Evolutionary conservation across 208 protist species (phyloP), one percentile per base, ranked within the genome.

Genomic region (Trypanosoma conorhini): DNA sequence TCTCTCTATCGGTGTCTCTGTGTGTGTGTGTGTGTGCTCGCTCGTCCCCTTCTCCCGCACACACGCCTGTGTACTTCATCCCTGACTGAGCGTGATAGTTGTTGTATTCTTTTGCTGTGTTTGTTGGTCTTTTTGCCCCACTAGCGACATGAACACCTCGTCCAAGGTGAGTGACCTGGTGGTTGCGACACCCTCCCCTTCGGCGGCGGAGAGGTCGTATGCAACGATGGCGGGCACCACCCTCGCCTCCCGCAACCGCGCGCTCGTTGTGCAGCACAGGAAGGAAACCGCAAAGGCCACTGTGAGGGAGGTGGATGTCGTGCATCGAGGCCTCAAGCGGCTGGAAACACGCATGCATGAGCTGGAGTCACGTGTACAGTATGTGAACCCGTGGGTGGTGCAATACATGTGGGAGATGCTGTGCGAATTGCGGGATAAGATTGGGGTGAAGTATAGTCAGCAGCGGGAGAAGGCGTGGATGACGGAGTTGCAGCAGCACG

Each of bases 361-460:
- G 51, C 50, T 78, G 44, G 73, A 78, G 46, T 78, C 73, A 3
- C 59, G 73, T 40, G 73, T 78, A 5, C 73, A 78, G 66, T 71
- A 78, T 26, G 73, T 78, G 17, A 78, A 78, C 56, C 73, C 73
- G 22, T 78, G 73, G 73, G 73, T 73, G 30, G 73, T 78, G 7
- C 73, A 78, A 46, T 52, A 78, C 52, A 78, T 78, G 73, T 78
- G 73, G 73, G 73, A 78, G 30, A 21, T 71, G 38, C 66, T 78
- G 4, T 73, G 73, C 30, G 66, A 66, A 8, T 22, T 78, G 10
- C 64, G 73, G 26, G 60, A 72, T 0, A 67, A 63, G 40, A 54
- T 76, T 51, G 64, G 64, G 1, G 24, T 72, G 31, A 42, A 63
- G 35, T 64, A 54, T 22, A 67, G 31, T 40, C n/a, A 58, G 0